These are phyloP conservation scores for Platanus orientalis DNA, from an alignment of 164 flowering plant species.

Conservation along the genomic window DNA sequence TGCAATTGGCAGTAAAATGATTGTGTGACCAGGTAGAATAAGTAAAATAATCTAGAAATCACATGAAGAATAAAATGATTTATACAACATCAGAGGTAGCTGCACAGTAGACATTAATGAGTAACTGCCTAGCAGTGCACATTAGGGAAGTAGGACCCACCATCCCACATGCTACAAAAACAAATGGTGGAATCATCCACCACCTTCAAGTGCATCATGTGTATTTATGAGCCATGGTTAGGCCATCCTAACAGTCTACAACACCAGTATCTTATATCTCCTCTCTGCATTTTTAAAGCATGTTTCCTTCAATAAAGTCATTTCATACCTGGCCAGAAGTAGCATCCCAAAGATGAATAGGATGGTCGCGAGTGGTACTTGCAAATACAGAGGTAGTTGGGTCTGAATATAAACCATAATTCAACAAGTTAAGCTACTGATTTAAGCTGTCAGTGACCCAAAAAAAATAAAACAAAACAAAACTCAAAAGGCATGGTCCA, in stretches of 20 bases:
- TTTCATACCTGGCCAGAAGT: constrained; percentile 69
- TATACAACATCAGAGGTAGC: neutral
- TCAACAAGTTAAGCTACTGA: neutral
- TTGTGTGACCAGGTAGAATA: neutral
- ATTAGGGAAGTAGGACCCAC: neutral
- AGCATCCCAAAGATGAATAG: constrained; percentile 98
- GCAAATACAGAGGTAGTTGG: constrained; percentile 86
- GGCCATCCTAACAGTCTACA: neutral
- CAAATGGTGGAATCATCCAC: neutral
- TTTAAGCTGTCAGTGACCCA: too few species aligned
- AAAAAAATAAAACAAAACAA: too few species aligned
- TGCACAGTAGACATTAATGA: neutral
- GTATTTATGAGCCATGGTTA: neutral
- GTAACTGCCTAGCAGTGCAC: neutral
- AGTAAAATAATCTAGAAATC: neutral
- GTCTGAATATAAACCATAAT: constrained; percentile 41
- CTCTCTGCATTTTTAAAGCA: neutral
- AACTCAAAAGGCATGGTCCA: neutral
- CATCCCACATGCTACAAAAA: neutral
- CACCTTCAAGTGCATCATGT: neutral
- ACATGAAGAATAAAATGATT: constrained; percentile 1
- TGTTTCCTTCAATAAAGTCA: neutral
- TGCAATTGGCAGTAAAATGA: constrained; percentile 27
- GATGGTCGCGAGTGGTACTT: constrained; percentile 90
- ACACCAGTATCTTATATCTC: neutral